A percentile compares a stretch with the other conserved stretches of the same genome.
Conservation (phyloP, 2,329 filamentous ascomycete species). For the Xylariomycetidae sp. region DNA sequence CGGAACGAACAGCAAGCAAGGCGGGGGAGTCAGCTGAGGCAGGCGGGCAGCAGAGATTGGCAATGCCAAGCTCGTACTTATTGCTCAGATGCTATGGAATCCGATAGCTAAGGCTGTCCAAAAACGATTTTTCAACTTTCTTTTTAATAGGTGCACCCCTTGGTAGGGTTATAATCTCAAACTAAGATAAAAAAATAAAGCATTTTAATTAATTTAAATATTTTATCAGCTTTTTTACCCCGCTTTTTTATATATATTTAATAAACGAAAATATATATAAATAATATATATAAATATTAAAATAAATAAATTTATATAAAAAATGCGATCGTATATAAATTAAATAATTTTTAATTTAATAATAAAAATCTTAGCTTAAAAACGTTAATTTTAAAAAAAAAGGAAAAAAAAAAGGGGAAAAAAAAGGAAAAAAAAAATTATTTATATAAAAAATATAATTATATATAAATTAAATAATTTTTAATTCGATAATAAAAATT, state of each 20-base stretch:
- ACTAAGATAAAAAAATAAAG: background rate
- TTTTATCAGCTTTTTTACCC: background rate
- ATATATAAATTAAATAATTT: background rate
- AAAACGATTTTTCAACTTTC: background rate
- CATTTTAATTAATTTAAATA: constrained; percentile 2
- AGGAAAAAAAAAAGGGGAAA: background rate
- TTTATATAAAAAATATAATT: constrained; percentile 1
- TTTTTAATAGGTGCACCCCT: background rate
- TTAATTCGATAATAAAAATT: constrained; percentile 1
- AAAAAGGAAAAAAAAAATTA: background rate
- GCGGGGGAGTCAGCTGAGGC: too few relatives aligned
- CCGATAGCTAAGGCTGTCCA: too few relatives aligned
- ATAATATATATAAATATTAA: constrained; percentile 1
- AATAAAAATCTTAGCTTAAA: constrained; percentile 1
- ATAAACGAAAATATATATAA: constrained; percentile 1
- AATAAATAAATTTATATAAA: constrained; percentile 1
- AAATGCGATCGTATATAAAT: background rate
- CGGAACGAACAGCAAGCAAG: too few relatives aligned
- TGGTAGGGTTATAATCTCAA: background rate
- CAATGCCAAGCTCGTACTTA: too few relatives aligned
- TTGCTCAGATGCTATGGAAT: too few relatives aligned
- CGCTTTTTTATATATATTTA: background rate
- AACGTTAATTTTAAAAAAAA: background rate
- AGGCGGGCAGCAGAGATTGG: too few relatives aligned
- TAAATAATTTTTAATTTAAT: background rate